Evolutionary conservation across 2,329 filamentous ascomycete genomes (phyloP).

Genomic region (Talaromyces sp.): DNA sequence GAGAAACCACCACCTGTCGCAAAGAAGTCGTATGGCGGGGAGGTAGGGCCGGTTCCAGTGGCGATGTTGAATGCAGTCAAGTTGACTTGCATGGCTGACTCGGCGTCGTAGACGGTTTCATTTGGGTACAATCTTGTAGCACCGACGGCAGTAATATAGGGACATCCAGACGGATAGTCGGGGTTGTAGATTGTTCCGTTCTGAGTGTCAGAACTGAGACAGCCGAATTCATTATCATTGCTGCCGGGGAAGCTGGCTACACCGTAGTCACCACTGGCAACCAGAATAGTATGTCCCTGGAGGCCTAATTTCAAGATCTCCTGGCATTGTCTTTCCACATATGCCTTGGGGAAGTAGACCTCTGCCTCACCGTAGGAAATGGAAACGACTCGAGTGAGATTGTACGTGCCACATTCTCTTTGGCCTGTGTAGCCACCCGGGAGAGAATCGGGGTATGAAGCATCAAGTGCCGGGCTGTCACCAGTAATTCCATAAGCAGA

Average conservation of each 20-base stretch:
- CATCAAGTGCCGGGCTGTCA: constrained; percentile 10
- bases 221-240: constrained; percentile 33
- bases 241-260: constrained; percentile 32
- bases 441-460: constrained; percentile 9
- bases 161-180: constrained; percentile 50
- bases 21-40: constrained; percentile 28
- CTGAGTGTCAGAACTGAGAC: constrained; percentile 8
- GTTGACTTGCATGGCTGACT: constrained; percentile 17
- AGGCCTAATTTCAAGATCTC: constrained; percentile 52
- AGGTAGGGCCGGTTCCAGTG: constrained; percentile 28
- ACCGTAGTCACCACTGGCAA: constrained; percentile 32
- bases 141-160: constrained; percentile 52
- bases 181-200: constrained; percentile 47
- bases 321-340: constrained; percentile 49
- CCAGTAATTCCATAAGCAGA: constrained; percentile 11
- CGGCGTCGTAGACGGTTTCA: constrained; percentile 11
- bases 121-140: constrained; percentile 21
- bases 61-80: constrained; percentile 16
- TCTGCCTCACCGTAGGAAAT: constrained; percentile 58
- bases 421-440: constrained; percentile 7
- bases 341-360: constrained; percentile 51
- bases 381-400: constrained; percentile 55
- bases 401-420: constrained; percentile 13
- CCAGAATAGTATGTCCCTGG: constrained; percentile 32
- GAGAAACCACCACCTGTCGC: constrained; percentile 45